Base-by-base conservation (phyloP, 2,329 filamentous ascomycete species). In the Neoarthrinium moseri region DNA sequence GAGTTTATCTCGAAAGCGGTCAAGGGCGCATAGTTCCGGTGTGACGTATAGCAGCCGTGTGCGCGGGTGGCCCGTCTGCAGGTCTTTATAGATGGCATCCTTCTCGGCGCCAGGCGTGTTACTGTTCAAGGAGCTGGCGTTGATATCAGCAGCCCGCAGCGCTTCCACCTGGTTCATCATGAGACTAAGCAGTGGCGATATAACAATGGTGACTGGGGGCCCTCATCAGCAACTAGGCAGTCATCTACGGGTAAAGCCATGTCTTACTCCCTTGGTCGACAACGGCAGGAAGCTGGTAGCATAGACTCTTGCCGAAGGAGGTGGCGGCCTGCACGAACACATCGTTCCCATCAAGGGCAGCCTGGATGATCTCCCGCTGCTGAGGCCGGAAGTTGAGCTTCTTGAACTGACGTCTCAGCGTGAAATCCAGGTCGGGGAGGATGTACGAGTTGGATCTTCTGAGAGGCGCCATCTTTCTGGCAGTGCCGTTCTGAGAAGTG, bases 121-220 rank as follows among this genome's bases (percentile, higher is more conserved):
- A 60, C 89, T 90, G 63, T 96, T 96, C 56, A 96, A 86, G 1
- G 89, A 90, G 51, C 87, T 87, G 35, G 94, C 91, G 45, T 86
- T 78, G 47, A 97, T 86, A 18, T 84, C 85, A 33, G 88, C 81
- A 43, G 79, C 78, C 53, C 81, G 81, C 40, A 96, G 76, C 18
- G 89, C 83, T 55, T 88, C 84, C 35, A 97, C 89, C 75, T 97
- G 92, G 61, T 97, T 96, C 67, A 91, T 90, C 90, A 96, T 96
- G 45, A 96, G 75, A 54, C 91, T 91, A 32, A 96, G 75, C 29
- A 96, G 75, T 4, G 91, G 92, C 24, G 90, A 96, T 30, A 97
- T 79, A 26, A 96, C 91, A 48, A 97, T 85, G 0, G 91, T 96
- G 53, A 96, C 87, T 90, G 22, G 5, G 8, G 21, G 20, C 3